Evolutionary conservation across 345 rosid genomes (phyloP).

Genomic region (Salix dunnii): DNA sequence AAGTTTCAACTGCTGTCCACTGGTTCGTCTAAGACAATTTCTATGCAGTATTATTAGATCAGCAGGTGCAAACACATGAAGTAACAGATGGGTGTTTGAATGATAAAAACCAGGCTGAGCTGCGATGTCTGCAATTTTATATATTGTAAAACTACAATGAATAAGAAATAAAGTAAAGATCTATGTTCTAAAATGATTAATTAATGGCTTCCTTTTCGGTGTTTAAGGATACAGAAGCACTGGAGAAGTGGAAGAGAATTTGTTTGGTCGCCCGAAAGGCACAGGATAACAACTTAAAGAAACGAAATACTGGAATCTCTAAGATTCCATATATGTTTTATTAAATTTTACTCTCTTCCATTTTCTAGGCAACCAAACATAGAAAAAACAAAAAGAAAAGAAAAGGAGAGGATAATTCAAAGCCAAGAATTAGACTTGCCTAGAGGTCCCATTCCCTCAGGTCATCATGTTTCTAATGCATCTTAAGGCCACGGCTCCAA

Average conservation of each 20-base stretch:
- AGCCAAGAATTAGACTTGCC: constrained; percentile 79
- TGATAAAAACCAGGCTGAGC: not conserved
- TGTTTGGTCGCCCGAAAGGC: constrained; percentile 14
- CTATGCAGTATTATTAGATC: not conserved
- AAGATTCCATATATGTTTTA: not conserved
- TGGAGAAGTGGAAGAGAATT: not conserved
- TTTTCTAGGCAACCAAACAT: constrained; percentile 39
- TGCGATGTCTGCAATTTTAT: not conserved
- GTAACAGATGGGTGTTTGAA: not conserved
- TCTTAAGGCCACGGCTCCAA: constrained; percentile 23
- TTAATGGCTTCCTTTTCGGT: not conserved
- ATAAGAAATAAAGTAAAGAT: not conserved
- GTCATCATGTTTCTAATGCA: not conserved
- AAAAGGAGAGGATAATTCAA: constrained; percentile 8
- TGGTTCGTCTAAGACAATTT: not conserved
- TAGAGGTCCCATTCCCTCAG: constrained; percentile 36
- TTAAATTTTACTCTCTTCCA: constrained; percentile 24
- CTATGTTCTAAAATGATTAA: not conserved
- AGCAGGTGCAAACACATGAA: not conserved
- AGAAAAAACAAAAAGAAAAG: not conserved
- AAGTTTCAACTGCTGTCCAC: not conserved
- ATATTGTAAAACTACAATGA: not conserved
- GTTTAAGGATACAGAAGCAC: not conserved
- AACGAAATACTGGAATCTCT: constrained; percentile 14
- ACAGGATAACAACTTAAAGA: not conserved